Base-by-base conservation (phyloP, 331 rosid species). In the Spiraea crenata region DNA sequence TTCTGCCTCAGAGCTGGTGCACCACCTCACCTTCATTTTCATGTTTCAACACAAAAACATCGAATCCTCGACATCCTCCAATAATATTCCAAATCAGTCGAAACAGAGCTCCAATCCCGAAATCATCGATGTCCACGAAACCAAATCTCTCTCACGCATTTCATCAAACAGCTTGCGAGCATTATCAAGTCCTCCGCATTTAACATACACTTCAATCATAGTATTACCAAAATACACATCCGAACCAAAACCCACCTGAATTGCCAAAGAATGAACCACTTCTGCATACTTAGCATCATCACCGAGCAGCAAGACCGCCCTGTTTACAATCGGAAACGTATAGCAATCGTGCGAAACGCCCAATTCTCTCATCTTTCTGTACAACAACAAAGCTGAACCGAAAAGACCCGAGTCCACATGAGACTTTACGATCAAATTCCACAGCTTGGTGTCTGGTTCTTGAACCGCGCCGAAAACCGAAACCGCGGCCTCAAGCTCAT, bases 121-220 rank as follows among this genome's bases (percentile, higher is more conserved):
- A 67, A 88, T 85, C 76, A 83, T 75, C 20, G 74, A 76, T 1
- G 89, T 84, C 92, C 87, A 87, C 7, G 89, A 78, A 45, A 84
- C 82, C 73, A 80, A 83, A 64, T 86, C 85, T 72, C 77, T 82
- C 3, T 51, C 55, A 14, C 12, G 6, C 84, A 82, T 82, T 59
- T 56, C 79, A 74, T 82, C 92, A 56, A 84, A 82, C 84, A 84
- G 0, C 0, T 63, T 54, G 12, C 77, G 82, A 8, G 83, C 86
- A 13, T 38, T 4, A 41, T 34, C 55, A 13, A 64, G 0, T 19
- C 57, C 37, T 46, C 81, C 73, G 57, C 87, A 82, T 77, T 84
- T 84, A 73, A 57, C 78, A 63, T 80, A 82, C 31, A 64, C 69
- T 10, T 76, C 76, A 71, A 80, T 71, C 92, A 82, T 82, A 13